phyloP scores from a whole-genome alignment of 208 protist species.

The Trypanosomatidae sp. region DNA sequence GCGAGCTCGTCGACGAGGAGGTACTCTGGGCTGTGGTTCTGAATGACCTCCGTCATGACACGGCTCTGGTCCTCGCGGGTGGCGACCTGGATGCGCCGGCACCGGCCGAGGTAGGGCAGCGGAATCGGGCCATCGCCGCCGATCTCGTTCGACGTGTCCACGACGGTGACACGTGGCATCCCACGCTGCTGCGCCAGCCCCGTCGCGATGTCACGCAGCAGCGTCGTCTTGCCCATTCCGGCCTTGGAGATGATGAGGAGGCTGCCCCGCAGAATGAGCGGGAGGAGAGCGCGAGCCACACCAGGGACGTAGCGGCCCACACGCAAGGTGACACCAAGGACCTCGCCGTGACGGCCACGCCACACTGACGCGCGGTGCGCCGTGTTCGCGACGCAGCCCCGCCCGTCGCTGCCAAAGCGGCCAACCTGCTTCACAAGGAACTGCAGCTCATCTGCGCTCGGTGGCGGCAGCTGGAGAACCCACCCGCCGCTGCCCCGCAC shows the following conservation, averaged over 20 bases:
- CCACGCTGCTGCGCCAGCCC: conserved; percentile 50
- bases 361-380: conserved; percentile 79
- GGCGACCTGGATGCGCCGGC: conserved; percentile 89
- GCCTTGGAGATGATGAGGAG: conserved; percentile 91
- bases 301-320: conserved; percentile 83
- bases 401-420: conserved; percentile 71
- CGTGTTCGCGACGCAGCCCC: conserved; percentile 67
- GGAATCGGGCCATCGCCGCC: conserved; percentile 88
- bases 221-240: conserved; percentile 93
- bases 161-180: conserved; percentile 74
- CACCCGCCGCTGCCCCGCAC: conserved; percentile 56
- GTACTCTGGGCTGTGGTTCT: conserved; percentile 94
- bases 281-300: conserved; percentile 52
- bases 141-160: conserved; percentile 96
- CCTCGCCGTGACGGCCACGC: conserved; percentile 67
- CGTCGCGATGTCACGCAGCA: conserved; percentile 88
- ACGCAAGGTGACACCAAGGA: conserved; percentile 84
- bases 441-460: conserved; percentile 49
- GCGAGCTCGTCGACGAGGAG: conserved; percentile 95
- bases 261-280: conserved; percentile 59
- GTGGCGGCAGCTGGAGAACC: conserved; percentile 60
- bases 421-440: conserved; percentile 54
- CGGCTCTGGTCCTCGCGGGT: conserved; percentile 56
- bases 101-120: conserved; percentile 83
- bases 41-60: conserved; percentile 91